Evolutionary conservation across 768 basidiomycete species (phyloP).

Genomic region (Filobasidium floriforme): DNA sequence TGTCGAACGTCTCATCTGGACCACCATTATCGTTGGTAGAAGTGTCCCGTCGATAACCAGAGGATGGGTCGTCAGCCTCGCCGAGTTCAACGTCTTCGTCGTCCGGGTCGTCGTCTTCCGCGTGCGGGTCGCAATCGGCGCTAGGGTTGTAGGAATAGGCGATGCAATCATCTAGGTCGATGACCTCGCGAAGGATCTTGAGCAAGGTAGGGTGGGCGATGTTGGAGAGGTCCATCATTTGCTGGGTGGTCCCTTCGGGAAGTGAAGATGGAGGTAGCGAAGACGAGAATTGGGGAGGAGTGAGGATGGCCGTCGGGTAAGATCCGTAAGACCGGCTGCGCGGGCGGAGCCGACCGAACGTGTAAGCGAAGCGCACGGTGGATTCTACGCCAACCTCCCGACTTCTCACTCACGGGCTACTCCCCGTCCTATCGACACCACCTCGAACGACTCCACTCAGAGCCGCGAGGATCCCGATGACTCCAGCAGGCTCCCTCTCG

Average conservation of each 20-base stretch:
- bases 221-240: constrained; percentile 19
- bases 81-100: constrained; percentile 25
- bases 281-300: constrained; percentile 13
- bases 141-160: constrained; percentile 92
- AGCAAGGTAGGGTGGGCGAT: constrained; percentile 77
- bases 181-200: constrained; percentile 78
- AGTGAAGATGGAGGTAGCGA: constrained; percentile 11
- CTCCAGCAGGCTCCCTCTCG: constrained; percentile 49
- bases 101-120: constrained; percentile 47
- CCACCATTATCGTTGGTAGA: too few species aligned
- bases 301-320: constrained; percentile 20
- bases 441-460: constrained; percentile 21
- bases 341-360: neutral
- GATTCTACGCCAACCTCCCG: constrained; percentile 3
- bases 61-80: constrained; percentile 19
- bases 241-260: constrained; percentile 21
- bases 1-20: too few species aligned
- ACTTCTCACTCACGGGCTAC: constrained; percentile 20
- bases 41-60: constrained; percentile 10
- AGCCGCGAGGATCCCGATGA: constrained; percentile 12
- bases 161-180: constrained; percentile 84
- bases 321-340: constrained; percentile 25
- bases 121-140: constrained; percentile 89
- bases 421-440: constrained; percentile 14
- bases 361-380: neutral